Conservation (phyloP, 1,139 yeast species). For the Nadsonia commutata region DNA sequence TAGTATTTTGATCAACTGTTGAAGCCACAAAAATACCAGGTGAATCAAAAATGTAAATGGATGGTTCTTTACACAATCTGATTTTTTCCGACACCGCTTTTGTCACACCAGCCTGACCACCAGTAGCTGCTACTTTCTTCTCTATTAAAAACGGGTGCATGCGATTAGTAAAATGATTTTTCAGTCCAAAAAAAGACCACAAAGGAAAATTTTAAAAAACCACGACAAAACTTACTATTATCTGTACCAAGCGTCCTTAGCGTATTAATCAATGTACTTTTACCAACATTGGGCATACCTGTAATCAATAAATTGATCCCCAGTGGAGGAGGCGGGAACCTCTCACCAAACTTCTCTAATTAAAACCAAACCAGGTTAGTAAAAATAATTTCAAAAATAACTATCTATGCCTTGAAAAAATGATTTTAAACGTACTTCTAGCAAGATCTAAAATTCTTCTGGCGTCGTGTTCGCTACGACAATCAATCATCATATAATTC, state of each 20-base stretch:
- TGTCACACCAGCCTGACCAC: slow-evolving; percentile 87
- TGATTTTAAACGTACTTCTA: slow-evolving; percentile 16
- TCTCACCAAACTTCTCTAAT: not conserved
- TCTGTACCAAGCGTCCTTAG: slow-evolving; percentile 43
- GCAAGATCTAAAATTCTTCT: slow-evolving; percentile 36
- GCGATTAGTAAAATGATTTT: too few species aligned
- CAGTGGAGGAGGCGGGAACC: slow-evolving; percentile 54
- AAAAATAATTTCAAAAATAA: too few species aligned
- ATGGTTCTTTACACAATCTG: slow-evolving; percentile 45
- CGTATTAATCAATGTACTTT: slow-evolving; percentile 74
- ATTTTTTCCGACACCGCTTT: slow-evolving; percentile 66
- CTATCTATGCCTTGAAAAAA: too few species aligned
- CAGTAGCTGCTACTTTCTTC: slow-evolving; percentile 68
- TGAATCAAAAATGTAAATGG: slow-evolving; percentile 67
- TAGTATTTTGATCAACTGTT: slow-evolving; percentile 48
- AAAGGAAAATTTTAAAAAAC: not conserved
- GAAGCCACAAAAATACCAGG: slow-evolving; percentile 87
- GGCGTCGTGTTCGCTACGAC: slow-evolving; percentile 40
- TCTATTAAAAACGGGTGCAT: slow-evolving; percentile 5
- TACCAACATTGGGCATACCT: slow-evolving; percentile 98
- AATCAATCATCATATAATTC: slow-evolving; percentile 45
- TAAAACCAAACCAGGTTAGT: too few species aligned
- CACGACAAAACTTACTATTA: slow-evolving; percentile 19
- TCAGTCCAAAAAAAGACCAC: too few species aligned
- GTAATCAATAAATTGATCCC: slow-evolving; percentile 66